Evolutionary conservation across 169 alveolate species (phyloP).

Genomic region (Plasmodium sp.): DNA sequence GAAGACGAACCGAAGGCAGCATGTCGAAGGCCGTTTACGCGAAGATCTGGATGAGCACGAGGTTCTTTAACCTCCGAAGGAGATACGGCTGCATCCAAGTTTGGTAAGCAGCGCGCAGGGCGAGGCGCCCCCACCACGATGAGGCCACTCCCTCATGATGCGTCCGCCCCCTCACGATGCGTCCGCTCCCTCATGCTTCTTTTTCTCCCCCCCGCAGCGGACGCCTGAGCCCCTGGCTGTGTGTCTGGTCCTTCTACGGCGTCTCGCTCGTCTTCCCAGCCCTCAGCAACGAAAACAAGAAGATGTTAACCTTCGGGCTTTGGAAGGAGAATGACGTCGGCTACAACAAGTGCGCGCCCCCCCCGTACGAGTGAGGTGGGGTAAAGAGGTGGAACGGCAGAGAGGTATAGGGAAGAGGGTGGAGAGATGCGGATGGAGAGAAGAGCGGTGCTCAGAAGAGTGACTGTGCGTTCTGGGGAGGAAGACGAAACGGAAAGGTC

Average conservation of each 20-base stretch:
- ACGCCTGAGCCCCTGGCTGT: conserved; percentile 80
- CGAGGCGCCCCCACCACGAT: not conserved
- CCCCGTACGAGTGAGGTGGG: conserved; percentile 69
- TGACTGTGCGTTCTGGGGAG: not conserved
- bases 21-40: conserved; percentile 87
- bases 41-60: conserved; percentile 85
- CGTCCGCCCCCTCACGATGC: too few species aligned
- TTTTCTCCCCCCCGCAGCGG: conserved; percentile 61
- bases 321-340: conserved; percentile 86
- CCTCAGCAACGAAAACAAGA: conserved; percentile 73
- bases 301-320: conserved; percentile 77
- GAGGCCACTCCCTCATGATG: not conserved
- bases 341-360: conserved; percentile 76
- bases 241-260: conserved; percentile 76
- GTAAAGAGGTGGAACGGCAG: too few species aligned
- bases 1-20: not conserved
- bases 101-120: conserved; percentile 70
- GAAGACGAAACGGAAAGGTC: not conserved
- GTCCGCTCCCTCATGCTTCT: too few species aligned
- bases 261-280: conserved; percentile 81
- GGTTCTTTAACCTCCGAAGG: conserved; percentile 82
- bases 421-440: too few species aligned
- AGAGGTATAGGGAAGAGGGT: too few species aligned
- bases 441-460: too few species aligned
- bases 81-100: conserved; percentile 84